These are phyloP conservation scores for Paramecium sonneborni DNA, from an alignment of 73 alveolate species.

Conservation along the genomic window DNA sequence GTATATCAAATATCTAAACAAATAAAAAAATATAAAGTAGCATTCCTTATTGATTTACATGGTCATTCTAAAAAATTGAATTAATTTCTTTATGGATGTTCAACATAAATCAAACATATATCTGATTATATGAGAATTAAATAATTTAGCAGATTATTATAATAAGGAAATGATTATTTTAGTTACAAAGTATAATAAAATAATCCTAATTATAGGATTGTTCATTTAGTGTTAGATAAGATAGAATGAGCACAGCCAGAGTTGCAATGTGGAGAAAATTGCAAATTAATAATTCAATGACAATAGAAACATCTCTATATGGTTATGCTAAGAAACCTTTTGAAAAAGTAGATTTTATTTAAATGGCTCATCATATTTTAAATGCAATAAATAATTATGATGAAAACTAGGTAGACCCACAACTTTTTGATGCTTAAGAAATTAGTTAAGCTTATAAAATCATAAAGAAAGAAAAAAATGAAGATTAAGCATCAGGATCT, in stretches of 20 bases:
- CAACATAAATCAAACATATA: not conserved
- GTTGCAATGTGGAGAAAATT: constrained; percentile 87
- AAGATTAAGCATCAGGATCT: not conserved
- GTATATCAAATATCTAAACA: not conserved
- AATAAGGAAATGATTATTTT: not conserved
- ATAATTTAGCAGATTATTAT: not conserved
- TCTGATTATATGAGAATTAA: not conserved
- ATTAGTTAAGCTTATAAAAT: not conserved
- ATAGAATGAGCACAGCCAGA: constrained; percentile 85
- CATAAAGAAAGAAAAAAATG: not conserved
- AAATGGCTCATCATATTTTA: not conserved
- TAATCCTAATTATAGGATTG: not conserved
- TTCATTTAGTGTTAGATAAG: not conserved
- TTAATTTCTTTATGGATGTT: not conserved
- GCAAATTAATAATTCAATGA: constrained; percentile 82
- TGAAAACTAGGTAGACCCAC: not conserved
- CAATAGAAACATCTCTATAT: constrained; percentile 93
- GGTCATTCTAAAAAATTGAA: constrained; percentile 32
- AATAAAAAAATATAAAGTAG: not conserved
- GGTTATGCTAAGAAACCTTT: constrained; percentile 67
- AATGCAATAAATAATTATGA: not conserved
- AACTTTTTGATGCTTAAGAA: not conserved
- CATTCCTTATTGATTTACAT: constrained; percentile 40
- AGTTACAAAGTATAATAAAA: constrained; percentile 5
- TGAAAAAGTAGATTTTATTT: not conserved